phyloP scores from a whole-genome alignment of 73 alveolate species.

The Paramecium sexaurelia region DNA sequence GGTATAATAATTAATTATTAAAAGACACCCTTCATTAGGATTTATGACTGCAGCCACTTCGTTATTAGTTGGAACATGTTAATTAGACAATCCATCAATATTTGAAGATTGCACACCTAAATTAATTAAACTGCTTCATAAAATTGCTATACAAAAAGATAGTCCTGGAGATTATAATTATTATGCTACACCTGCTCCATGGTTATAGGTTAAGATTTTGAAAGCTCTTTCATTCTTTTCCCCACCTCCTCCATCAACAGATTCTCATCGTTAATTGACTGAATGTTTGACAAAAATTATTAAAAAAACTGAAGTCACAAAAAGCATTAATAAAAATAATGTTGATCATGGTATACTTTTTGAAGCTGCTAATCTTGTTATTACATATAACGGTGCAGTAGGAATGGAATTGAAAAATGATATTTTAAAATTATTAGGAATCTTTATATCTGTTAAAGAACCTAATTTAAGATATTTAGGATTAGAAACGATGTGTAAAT shows the following conservation, averaged over 20 bases:
- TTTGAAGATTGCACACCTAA: conserved; percentile 87
- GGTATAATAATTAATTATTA: neutral
- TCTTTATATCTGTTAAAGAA: conserved; percentile 93
- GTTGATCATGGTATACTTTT: conserved; percentile 97
- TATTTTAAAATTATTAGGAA: conserved; percentile 87
- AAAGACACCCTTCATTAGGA: conserved; percentile 65
- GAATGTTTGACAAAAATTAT: conserved; percentile 87
- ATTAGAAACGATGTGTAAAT: conserved; percentile 96
- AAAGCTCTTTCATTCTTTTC: conserved; percentile 92
- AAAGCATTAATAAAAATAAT: conserved; percentile 93
- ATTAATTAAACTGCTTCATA: conserved; percentile 81
- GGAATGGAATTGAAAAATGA: conserved; percentile 88
- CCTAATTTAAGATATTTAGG: conserved; percentile 98
- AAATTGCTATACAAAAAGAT: conserved; percentile 81
- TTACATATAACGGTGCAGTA: conserved; percentile 85
- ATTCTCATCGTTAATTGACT: conserved; percentile 72
- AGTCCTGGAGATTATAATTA: conserved; percentile 92
- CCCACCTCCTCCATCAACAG: conserved; percentile 84
- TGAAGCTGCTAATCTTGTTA: conserved; percentile 94
- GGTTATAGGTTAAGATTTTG: conserved; percentile 95
- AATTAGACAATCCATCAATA: conserved; percentile 38
- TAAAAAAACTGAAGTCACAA: conserved; percentile 93
- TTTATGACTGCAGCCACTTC: conserved; percentile 87
- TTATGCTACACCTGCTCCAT: conserved; percentile 96
- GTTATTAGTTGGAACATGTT: conserved; percentile 74